Base-by-base conservation (phyloP, 805 yeast species). In the Yarrowia sp. region DNA sequence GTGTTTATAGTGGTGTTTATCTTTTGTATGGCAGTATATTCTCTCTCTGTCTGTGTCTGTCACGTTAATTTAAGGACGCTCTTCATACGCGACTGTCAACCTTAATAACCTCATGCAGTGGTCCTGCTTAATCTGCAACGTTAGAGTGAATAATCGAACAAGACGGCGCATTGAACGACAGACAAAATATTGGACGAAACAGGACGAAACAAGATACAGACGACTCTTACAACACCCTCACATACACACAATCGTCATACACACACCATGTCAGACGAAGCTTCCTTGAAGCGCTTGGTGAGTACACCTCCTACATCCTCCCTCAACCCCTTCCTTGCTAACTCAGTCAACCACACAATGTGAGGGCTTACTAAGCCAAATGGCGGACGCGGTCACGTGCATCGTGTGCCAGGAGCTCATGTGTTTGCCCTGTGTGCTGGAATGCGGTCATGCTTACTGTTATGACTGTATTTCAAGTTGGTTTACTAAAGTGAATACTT, bases 381-480 rank as follows among this genome's bases (percentile, higher is more conserved):
- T 71, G 33, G 69, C 69, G 43, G 65, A 69, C 17, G 48, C 66
- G 1, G 65, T 74, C 47, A 67, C 65, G 10, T 87, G 92, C 71
- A 75, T 82, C 18, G 79, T 87, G 22, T 87, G 92, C 73, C 83
- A 84, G 42, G 89, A 86, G 64, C 69, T 81, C 41, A 84, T 86
- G 88, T 78, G 79, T 66, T 77, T 78, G 6, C 91, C 92, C 6
- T 83, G 82, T 68, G 73, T 80, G 6, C 72, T 82, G 3, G 70
- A 75, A 13, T 87, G 92, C 73, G 92, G 92, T 6, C 92, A 87
- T 70, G 76, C 87, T 0, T 86, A 84, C 70, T 87, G 91, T 74
- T 86, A 86, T 71, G 79, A 77, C 15, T 58, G 64, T 32, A 31
- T 35, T 5, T 58, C 64, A 8, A 15, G 75, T 74, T 75, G 78